Evolutionary conservation across 2,329 filamentous ascomycete species (phyloP).

Genomic region (Rhynchosporium agropyri): DNA sequence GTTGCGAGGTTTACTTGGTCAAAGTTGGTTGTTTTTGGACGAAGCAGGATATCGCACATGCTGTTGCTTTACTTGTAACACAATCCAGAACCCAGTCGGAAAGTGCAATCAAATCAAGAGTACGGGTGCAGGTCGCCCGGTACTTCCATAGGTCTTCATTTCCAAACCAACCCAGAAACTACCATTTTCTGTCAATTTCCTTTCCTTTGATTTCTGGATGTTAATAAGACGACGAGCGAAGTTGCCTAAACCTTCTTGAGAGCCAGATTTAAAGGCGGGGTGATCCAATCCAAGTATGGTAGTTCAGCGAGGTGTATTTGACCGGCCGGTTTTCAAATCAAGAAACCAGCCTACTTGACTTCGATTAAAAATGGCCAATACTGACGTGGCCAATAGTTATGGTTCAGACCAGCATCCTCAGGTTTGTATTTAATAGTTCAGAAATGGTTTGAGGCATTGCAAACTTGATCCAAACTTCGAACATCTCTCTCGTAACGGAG

Average conservation of each 20-base stretch:
- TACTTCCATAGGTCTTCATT: not conserved
- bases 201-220: too few species aligned
- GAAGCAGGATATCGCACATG: not conserved
- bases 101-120: too few species aligned
- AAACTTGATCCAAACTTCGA: not conserved
- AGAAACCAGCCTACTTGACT: conserved; percentile 22
- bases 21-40: not conserved
- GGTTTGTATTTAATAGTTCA: not conserved
- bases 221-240: not conserved
- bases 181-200: too few species aligned
- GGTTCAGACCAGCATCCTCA: not conserved
- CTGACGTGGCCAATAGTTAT: not conserved
- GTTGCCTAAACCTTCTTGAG: not conserved
- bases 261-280: not conserved
- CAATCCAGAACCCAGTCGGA: not conserved
- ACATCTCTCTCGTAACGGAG: too few species aligned
- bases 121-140: not conserved
- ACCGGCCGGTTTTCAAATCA: conserved; percentile 29
- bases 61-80: not conserved
- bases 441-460: not conserved
- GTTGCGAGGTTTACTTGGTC: not conserved
- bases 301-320: conserved; percentile 26
- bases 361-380: conserved; percentile 23
- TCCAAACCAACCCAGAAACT: too few species aligned
- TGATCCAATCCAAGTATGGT: not conserved